Base-by-base conservation (phyloP, 2,329 filamentous ascomycete genomes). In the Alternaria triticina region DNA sequence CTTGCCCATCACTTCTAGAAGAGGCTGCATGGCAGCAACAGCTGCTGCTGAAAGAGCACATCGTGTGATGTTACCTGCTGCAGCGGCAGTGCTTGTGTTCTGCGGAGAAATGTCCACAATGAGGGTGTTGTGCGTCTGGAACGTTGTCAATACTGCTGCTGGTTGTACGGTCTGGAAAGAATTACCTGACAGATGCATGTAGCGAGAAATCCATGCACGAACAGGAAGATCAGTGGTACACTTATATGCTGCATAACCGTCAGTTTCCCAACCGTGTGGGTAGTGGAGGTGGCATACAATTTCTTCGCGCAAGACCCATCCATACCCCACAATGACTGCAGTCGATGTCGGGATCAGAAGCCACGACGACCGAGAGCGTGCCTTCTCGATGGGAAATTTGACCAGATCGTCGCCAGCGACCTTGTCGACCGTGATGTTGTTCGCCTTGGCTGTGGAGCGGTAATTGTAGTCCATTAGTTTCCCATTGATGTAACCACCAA, bases 401-500 rank as follows among this genome's bases (percentile, higher is more conserved):
- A 22, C 12, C 5, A 58, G 56, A 6, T 58, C 33, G 17, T 23
- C 30, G 4, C 46, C 28, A 33, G 9, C 27, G 1, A 40, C 46
- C 6, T 46, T 23, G 11, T 58, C 46, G 25, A 50, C 30, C 0
- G 25, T 36, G 1, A 58, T 25, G 9, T 36, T 27, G 4, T 25
- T 27, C 5, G 47, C 45, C 6, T 28, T 12, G 5, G 45, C 47
- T 7, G 17, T 36, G 1, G 4, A 27, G 17, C 46, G 46, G 6
- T 51, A 58, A 17, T 58, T 58, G 22, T 33, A 44, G 46, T 58
- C 56, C 23, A 58, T 36, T 12, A 36, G 11, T 1, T 47, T 47
- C 0, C 46, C 56, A n/a, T 47, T 36, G 10, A 58, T 17, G 10
- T 58, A 47, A 20, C 44, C 33, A 12, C 56, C 56, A 2, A 58